Percentiles rank a stretch among this genome's conserved stretches.
Evolutionary conservation across 768 basidiomycete genomes (phyloP).

Genomic region (Mycena filopes): DNA sequence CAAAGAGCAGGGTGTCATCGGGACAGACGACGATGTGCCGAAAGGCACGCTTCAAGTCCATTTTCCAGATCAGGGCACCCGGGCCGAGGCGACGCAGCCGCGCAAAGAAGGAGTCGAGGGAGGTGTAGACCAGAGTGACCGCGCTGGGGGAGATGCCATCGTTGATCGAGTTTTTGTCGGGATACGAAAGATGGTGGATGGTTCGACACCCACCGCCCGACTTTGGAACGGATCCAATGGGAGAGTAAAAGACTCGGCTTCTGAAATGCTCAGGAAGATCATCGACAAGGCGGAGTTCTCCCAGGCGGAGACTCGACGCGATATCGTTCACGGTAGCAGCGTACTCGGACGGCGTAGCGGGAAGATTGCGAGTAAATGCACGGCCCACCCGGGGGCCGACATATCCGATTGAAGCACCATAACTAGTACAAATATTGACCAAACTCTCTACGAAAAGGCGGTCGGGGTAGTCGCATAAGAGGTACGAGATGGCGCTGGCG

Average conservation of each 20-base stretch:
- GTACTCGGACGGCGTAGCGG: slow-evolving; percentile 13
- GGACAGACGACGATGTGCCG: not conserved
- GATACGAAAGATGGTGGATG: not conserved
- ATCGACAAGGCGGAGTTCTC: slow-evolving; percentile 4
- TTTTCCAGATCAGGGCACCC: slow-evolving; percentile 5
- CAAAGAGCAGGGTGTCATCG: not conserved
- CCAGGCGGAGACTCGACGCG: not conserved
- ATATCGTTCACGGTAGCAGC: slow-evolving; percentile 1
- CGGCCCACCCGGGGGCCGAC: slow-evolving; percentile 11
- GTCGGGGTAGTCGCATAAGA: not conserved
- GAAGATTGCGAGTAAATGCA: slow-evolving; percentile 6
- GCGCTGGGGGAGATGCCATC: not conserved
- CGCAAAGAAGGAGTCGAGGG: slow-evolving; percentile 1
- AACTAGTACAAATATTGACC: slow-evolving; percentile 6
- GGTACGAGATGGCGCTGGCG: no score
- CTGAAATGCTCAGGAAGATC: not conserved
- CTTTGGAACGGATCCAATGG: slow-evolving; percentile 2
- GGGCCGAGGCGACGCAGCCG: not conserved
- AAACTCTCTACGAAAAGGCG: not conserved
- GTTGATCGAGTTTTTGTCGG: not conserved
- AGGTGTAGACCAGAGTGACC: not conserved
- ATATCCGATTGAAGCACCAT: slow-evolving; percentile 7
- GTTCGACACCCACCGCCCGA: slow-evolving; percentile 3
- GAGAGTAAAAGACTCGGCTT: slow-evolving; percentile 5
- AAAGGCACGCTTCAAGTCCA: slow-evolving; percentile 3